Percentiles rank a stretch among this genome's conserved stretches.
These are phyloP conservation scores for bread wheat (Triticum aestivum) DNA, from an alignment of 176 grass and related monocot species.

Conservation along the genomic window IWGSC_CS_RefSeq_v2.1 NC_057800.1:617620581-617621080, in stretches of 20 bases:
- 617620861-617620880: slow-evolving; percentile 17
- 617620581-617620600: too few species aligned
- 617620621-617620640: too few species aligned
- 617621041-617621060: too few species aligned
- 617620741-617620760: slow-evolving; percentile 9
- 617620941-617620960: too few species aligned
- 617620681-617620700: neutral
- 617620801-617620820: neutral
- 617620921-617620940: neutral
- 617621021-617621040: too few species aligned
- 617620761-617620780: neutral
- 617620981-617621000: too few species aligned
- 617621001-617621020: too few species aligned
- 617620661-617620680: neutral
- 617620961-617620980: too few species aligned
- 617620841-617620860: neutral
- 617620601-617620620: too few species aligned
- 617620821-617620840: neutral
- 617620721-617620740: neutral
- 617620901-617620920: neutral
- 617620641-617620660: neutral
- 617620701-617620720: neutral
- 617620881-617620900: neutral
- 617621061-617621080: too few species aligned
- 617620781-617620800: neutral